Conservation (phyloP, 225 moss, liverwort and hornwort species). For the Physcomitrellopsis africana region DNA sequence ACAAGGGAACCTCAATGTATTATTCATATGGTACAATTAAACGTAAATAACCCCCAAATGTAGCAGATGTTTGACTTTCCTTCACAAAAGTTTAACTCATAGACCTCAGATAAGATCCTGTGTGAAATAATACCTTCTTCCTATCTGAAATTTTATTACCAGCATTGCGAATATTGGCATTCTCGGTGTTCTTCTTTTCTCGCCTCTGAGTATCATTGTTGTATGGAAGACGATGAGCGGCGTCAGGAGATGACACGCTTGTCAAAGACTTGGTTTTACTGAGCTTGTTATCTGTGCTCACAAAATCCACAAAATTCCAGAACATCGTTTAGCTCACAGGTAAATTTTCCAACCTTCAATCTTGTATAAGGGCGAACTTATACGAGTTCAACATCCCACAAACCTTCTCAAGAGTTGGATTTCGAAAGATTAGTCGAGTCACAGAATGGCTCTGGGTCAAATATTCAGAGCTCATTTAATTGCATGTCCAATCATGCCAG, state of each 20-base stretch:
- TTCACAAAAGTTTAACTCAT: not conserved
- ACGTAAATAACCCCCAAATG: not conserved
- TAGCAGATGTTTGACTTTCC: not conserved
- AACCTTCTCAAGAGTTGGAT: not conserved
- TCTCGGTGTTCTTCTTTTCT: constrained; percentile 20
- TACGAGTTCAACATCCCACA: not conserved
- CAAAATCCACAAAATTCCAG: constrained; percentile 24
- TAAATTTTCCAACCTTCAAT: not conserved
- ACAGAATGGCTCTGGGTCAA: not conserved
- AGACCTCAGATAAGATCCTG: not conserved
- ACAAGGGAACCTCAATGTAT: not conserved
- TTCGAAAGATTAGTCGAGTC: not conserved
- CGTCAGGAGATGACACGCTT: constrained; percentile 31
- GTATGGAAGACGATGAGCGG: constrained; percentile 16
- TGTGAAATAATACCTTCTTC: constrained; percentile 29
- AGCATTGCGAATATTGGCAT: constrained; percentile 26
- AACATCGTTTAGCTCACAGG: not conserved
- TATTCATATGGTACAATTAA: not conserved
- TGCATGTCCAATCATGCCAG: constrained; percentile 19
- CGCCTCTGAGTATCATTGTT: constrained; percentile 1
- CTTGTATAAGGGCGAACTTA: not conserved
- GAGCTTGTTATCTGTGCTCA: constrained; percentile 37
- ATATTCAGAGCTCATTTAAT: not conserved
- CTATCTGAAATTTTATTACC: constrained; percentile 33
- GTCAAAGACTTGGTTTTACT: constrained; percentile 46